Conservation (phyloP, 2,329 filamentous ascomycete genomes). For the Trichoderma polysporum region DNA sequence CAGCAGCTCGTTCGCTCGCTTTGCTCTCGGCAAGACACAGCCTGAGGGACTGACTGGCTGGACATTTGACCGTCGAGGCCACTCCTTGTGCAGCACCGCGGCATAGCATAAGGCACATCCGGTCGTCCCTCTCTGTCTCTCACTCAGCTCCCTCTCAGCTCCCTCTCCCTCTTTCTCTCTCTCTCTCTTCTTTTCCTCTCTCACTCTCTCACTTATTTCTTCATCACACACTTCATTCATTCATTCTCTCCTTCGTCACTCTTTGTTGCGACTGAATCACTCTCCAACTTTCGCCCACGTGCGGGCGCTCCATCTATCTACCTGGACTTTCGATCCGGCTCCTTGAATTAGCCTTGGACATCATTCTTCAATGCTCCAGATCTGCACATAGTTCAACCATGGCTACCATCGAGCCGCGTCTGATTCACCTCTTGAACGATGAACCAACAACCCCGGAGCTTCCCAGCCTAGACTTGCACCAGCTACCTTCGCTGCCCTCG, state of each 20-base stretch:
- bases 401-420: slow-evolving; percentile 66
- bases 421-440: slow-evolving; percentile 65
- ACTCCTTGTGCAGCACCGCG: neutral
- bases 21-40: too few relatives aligned
- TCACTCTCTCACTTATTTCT: neutral
- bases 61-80: too few relatives aligned
- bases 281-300: neutral
- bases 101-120: neutral
- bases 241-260: neutral
- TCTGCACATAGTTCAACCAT: slow-evolving; percentile 44
- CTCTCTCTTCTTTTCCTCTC: slow-evolving; percentile 20
- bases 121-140: neutral
- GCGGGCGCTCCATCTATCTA: neutral
- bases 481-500: slow-evolving; percentile 50
- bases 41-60: too few relatives aligned
- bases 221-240: neutral
- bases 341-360: neutral
- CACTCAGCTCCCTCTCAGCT: neutral
- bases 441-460: slow-evolving; percentile 46
- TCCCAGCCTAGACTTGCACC: slow-evolving; percentile 38
- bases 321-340: neutral
- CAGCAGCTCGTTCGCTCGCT: too few relatives aligned
- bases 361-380: slow-evolving; percentile 30
- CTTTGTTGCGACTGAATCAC: neutral
- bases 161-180: neutral